Evolutionary conservation across 345 rosid genomes (phyloP).

Genomic region (Syzygium aromaticum): DNA sequence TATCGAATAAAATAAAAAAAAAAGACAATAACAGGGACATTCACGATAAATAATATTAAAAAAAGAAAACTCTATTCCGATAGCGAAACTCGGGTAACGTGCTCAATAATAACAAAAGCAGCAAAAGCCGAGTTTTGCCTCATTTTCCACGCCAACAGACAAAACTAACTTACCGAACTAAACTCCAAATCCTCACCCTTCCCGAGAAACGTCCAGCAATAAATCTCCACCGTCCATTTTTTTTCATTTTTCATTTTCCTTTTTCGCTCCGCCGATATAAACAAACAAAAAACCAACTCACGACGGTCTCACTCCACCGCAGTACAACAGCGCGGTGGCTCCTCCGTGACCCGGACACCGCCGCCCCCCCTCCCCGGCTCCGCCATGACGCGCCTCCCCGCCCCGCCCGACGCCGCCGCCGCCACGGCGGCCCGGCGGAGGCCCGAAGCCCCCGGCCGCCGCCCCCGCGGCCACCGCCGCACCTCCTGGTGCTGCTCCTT

Average conservation of each 20-base stretch:
- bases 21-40: not conserved
- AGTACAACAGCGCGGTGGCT: not conserved
- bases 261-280: not conserved
- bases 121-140: not conserved
- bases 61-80: not conserved
- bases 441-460: not conserved
- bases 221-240: not conserved
- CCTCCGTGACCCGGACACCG: not conserved
- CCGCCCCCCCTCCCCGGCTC: not conserved
- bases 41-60: not conserved
- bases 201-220: not conserved
- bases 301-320: not conserved
- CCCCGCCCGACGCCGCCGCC: not conserved
- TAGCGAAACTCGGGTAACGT: not conserved
- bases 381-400: not conserved
- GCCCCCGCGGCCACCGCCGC: constrained; percentile 12
- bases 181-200: not conserved
- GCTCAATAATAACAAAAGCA: not conserved
- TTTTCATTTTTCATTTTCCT: not conserved
- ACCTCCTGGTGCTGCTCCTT: constrained; percentile 85
- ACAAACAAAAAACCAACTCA: not conserved
- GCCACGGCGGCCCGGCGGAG: constrained; percentile 8
- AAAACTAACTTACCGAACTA: constrained; percentile 14
- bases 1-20: not conserved
- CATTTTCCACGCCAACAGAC: not conserved